These are phyloP conservation scores for Annulohypoxylon nitens DNA, from an alignment of 495 filamentous ascomycete genomes.

Conservation along the genomic window DNA sequence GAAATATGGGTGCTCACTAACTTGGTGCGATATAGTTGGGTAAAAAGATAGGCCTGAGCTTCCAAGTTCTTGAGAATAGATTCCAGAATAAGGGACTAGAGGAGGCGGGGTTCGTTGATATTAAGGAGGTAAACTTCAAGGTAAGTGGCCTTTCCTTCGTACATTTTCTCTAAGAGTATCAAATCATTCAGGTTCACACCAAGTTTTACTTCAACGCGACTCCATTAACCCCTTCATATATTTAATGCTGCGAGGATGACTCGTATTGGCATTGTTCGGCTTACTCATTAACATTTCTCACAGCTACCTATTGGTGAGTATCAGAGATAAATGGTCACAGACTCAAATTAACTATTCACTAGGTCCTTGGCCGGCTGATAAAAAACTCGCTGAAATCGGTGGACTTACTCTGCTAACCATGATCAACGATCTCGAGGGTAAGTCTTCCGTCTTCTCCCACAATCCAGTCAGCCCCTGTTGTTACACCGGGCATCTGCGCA, in stretches of 20 bases:
- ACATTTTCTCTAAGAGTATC: background rate
- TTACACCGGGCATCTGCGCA: background rate
- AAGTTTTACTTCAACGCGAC: too few species aligned
- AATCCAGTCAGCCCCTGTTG: too few species aligned
- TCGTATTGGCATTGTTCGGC: background rate
- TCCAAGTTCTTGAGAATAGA: slow-evolving; percentile 32
- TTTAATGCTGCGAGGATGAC: too few species aligned
- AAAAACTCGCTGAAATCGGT: slow-evolving; percentile 21
- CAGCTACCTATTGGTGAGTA: too few species aligned
- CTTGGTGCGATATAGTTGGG: slow-evolving; percentile 11
- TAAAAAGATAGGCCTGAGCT: slow-evolving; percentile 21
- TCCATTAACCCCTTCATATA: too few species aligned
- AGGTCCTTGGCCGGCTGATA: slow-evolving; percentile 25
- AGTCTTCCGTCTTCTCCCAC: background rate
- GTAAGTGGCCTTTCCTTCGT: slow-evolving; percentile 2
- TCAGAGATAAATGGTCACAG: background rate
- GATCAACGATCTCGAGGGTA: slow-evolving; percentile 33
- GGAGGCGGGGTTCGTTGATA: slow-evolving; percentile 38
- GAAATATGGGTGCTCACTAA: background rate
- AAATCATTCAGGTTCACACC: too few species aligned
- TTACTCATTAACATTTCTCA: too few species aligned
- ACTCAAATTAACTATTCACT: background rate
- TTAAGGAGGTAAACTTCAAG: slow-evolving; percentile 32
- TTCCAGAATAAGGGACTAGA: slow-evolving; percentile 32
- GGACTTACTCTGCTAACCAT: slow-evolving; percentile 15